Percentiles rank a stretch among this genome's conserved stretches.
Evolutionary conservation across 2,329 filamentous ascomycete genomes (phyloP).

Genomic region (Hypoxylon sp.): DNA sequence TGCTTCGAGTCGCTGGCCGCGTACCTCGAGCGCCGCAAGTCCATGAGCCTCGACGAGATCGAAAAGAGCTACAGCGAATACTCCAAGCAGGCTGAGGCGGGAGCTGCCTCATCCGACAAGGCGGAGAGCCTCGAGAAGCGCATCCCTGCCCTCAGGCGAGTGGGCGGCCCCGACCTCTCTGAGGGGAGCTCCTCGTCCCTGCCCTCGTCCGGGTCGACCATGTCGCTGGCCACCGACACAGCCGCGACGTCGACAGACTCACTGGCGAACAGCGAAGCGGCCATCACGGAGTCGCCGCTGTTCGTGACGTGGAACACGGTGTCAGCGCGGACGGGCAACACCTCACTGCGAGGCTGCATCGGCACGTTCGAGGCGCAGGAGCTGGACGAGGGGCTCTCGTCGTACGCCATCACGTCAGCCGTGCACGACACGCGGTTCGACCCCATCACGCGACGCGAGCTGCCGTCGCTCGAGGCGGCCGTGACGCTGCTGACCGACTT

Average conservation of each 20-base stretch:
- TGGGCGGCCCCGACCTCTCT: constrained; percentile 40
- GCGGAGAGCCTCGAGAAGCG: constrained; percentile 44
- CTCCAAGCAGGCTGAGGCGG: constrained; percentile 35
- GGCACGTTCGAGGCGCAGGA: constrained; percentile 87
- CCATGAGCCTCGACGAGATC: constrained; percentile 72
- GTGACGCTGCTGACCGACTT: constrained; percentile 89
- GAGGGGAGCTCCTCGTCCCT: constrained; percentile 42
- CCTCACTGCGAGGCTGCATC: constrained; percentile 88
- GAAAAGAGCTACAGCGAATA: constrained; percentile 69
- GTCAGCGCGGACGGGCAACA: constrained; percentile 61
- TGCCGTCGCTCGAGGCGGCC: constrained; percentile 67
- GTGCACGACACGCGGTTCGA: constrained; percentile 69
- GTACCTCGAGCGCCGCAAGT: constrained; percentile 72
- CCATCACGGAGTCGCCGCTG: constrained; percentile 69
- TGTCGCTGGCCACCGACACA: constrained; percentile 51
- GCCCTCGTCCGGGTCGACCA: constrained; percentile 42
- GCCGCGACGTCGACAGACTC: constrained; percentile 56
- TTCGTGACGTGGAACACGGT: constrained; percentile 96
- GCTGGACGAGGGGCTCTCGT: constrained; percentile 74
- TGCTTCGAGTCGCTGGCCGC: constrained; percentile 90
- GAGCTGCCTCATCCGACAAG: constrained; percentile 30
- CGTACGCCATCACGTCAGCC: constrained; percentile 83
- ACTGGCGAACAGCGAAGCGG: constrained; percentile 43
- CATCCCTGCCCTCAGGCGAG: constrained; percentile 40
- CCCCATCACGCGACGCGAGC: constrained; percentile 61